Evolutionary conservation across 2,329 filamentous ascomycete genomes (phyloP), one percentile per base, ranked within the genome.

Genomic region (Ophiostoma triangulosporum): DNA sequence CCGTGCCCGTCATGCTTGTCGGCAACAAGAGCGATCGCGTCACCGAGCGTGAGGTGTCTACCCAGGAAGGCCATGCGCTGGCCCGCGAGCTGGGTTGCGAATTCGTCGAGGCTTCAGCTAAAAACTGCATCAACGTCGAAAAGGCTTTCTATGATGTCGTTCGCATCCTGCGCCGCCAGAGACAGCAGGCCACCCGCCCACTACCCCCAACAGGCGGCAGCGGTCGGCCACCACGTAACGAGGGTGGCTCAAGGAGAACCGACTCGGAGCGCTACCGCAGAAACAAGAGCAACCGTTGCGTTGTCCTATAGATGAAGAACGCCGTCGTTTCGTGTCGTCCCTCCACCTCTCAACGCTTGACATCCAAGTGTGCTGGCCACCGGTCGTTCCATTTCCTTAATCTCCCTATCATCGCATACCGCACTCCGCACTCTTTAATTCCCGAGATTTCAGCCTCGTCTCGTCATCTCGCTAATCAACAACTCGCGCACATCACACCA

Each of bases 141-240:
- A 97, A 95, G 75, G 91, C 89, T 31, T 97, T 98, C 65, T 97
- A 95, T 70, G 93, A 98, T 65, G 93, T 98, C 7, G 93, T 97
- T 53, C 77, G 93, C 61, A 87, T 93, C 67, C 74, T 98, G 60
- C 83, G 93, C 61, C 81, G 86, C 53, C 65, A 69, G 60, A 62
- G 65, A 53, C 61, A 64, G 57, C 54, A 61, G 50, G 56, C 61
- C 29, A 31, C 57, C 35, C 57, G 59, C 54, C 60, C 62, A 29
- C 55, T 50, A 49, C 58, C 56, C 31, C 60, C 56, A 1, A 29
- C 54, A 11, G 51, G 53, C 14, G 38, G 57, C 15, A 59, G 53
- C 52, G 57, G 57, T 20, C 56, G 56, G 2, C 57, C 59, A 2
- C 52, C 50, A 14, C 57, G 56, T 26, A 46, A 52, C 31, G 58